Evolutionary conservation across 78 protist genomes (phyloP).

Genomic region (Salpingoeca rosetta): DNA sequence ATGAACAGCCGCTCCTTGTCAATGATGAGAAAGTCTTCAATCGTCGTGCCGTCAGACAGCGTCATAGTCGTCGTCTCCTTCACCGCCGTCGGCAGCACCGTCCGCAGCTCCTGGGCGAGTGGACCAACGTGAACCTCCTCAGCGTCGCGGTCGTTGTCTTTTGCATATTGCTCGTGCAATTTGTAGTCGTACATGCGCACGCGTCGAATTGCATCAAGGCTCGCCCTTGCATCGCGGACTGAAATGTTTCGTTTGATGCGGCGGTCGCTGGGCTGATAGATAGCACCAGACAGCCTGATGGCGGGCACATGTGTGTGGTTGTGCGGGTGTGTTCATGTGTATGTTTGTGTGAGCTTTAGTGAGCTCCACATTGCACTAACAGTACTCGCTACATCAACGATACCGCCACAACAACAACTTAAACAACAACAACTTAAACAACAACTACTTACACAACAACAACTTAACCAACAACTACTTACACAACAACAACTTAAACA

Average conservation of each 20-base stretch:
- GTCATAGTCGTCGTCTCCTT: neutral
- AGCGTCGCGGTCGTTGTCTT: neutral
- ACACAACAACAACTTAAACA: too few species aligned
- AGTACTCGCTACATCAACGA: too few species aligned
- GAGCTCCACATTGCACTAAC: too few species aligned
- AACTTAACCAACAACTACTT: too few species aligned
- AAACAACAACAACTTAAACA: too few species aligned
- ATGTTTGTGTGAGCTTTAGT: too few species aligned
- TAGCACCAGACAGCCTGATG: neutral
- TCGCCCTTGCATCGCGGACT: neutral
- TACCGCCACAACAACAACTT: too few species aligned
- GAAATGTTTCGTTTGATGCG: neutral
- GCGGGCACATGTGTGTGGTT: too few species aligned
- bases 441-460: too few species aligned
- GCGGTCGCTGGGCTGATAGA: neutral
- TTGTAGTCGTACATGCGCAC: neutral
- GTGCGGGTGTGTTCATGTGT: too few species aligned
- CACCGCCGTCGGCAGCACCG: neutral
- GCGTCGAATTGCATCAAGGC: neutral
- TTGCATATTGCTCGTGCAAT: neutral
- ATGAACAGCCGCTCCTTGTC: neutral
- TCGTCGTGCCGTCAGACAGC: neutral
- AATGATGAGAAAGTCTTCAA: neutral
- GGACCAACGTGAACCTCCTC: neutral
- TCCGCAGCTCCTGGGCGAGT: neutral